A percentile compares a stretch with the other conserved stretches of the same genome.
Evolutionary conservation across 1,284 basidiomycete genomes (phyloP).

Genomic region (Porodaedalea pini): DNA sequence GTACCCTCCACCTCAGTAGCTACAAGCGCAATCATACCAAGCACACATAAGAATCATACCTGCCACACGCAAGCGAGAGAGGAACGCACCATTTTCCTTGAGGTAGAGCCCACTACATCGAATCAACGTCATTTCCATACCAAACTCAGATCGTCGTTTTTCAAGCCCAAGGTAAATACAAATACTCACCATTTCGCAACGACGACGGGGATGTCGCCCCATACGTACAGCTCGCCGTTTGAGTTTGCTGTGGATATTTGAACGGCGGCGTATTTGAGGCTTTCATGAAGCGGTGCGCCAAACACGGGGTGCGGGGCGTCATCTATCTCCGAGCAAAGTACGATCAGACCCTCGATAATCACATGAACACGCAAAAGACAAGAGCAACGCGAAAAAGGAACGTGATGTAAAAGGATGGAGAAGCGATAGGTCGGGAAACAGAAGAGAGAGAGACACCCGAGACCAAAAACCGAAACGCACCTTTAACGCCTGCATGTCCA

Average conservation of each 20-base stretch:
- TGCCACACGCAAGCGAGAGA: neutral
- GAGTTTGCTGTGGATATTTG: constrained; percentile 92
- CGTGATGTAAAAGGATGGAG: constrained; percentile 4
- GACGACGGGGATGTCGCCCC: constrained; percentile 94
- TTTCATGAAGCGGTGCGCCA: constrained; percentile 80
- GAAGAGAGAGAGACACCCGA: constrained; percentile 6
- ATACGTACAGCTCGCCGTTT: constrained; percentile 80
- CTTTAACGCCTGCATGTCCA: constrained; percentile 25
- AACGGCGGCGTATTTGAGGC: constrained; percentile 83
- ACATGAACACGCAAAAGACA: neutral
- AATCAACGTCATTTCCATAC: constrained; percentile 2
- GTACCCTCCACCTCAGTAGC: constrained; percentile 94
- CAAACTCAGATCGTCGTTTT: constrained; percentile 14
- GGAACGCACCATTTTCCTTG: constrained; percentile 76
- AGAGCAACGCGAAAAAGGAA: neutral
- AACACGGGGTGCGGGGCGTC: constrained; percentile 63
- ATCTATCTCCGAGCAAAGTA: constrained; percentile 18
- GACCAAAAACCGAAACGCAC: constrained; percentile 28
- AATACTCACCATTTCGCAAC: constrained; percentile 88
- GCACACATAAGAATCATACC: neutral
- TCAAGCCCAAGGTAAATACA: constrained; percentile 2
- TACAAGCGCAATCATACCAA: constrained; percentile 31
- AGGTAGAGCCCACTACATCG: constrained; percentile 74
- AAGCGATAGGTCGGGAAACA: constrained; percentile 5
- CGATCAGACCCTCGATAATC: constrained; percentile 1